Evolutionary conservation across 148 eudicot genomes (phyloP), one percentile per base, ranked within the genome.

Genomic region (Dianthus caryophyllus): DNA sequence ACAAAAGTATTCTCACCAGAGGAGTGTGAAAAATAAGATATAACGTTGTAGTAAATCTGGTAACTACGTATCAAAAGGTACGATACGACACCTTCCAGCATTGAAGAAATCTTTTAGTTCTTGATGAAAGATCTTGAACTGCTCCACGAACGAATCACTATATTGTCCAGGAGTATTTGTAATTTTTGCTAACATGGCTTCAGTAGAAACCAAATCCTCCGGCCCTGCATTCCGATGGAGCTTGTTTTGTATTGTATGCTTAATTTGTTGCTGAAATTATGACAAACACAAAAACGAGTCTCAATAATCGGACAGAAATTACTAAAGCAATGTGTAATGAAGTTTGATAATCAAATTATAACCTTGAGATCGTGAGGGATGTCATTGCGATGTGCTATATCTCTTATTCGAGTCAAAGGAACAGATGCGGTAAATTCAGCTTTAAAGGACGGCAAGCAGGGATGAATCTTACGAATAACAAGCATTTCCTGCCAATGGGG

Each of bases 331-430:
- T 31, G 65, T 26, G 52, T n/a, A 46, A 18, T 63, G 43, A 17
- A 20, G 27, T 7, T 26, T 39, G 61, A 60, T 22, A 61, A 67
- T 31, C 26, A 67, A 24, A 64, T 36, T 75, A 51, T 47, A 56
- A 94, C 98, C 97, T 94, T 94, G 48, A 94, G 96, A 71, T 94
- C 96, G 76, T 94, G 98, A 69, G 97, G 98, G 70, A 94, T 86
- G 75, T 88, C 95, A 73, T 73, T 76, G 61, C 98, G 78, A 74
- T 94, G 98, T 66, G 98, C 98, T 75, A 94, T 94, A 74, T 94
- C 98, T 71, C 98, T 79, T 63, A 94, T 94, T 72, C 97, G 85
- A 69, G 98, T 94, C 43, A 94, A 76, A 71, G 98, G 98, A 76
- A 94, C 98, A 30, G 98, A 86, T 77, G 92, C 97, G 26, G 98